A percentile compares a stretch with the other conserved stretches of the same genome.
Conservation (phyloP, 148 eudicot species). For the Polygonum maritimum region DNA sequence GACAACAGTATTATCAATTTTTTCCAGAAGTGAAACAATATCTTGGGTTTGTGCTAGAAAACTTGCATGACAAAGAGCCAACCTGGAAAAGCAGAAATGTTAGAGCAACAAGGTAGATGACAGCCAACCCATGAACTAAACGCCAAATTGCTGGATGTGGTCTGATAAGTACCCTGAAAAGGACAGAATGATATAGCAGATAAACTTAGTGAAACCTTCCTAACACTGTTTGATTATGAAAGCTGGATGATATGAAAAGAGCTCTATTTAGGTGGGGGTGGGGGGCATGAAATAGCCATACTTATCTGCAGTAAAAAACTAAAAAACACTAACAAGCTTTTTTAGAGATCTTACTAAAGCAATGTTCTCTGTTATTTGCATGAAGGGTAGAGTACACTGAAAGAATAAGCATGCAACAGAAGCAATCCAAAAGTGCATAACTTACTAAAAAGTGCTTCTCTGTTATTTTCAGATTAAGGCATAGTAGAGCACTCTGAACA, state of each 20-base stretch:
- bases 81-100: slow-evolving; percentile 99
- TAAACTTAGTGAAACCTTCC: neutral
- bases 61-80: neutral
- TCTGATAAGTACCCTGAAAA: slow-evolving; percentile 72
- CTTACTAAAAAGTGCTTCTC: neutral
- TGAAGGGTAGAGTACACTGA: too few species aligned
- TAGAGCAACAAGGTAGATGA: slow-evolving; percentile 83
- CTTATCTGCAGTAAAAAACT: neutral
- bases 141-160: slow-evolving; percentile 99
- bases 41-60: neutral
- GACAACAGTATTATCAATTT: neutral
- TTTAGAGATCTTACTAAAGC: too few species aligned
- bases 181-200: neutral
- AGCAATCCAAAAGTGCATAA: neutral
- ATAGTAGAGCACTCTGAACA: neutral
- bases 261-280: neutral
- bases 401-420: neutral
- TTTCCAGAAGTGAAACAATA: neutral
- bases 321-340: neutral
- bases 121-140: slow-evolving; percentile 96
- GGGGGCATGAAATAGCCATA: neutral
- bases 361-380: too few species aligned
- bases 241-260: neutral
- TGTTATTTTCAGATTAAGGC: neutral
- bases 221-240: neutral